A percentile compares a stretch with the other conserved stretches of the same genome.
Evolutionary conservation across 2,329 filamentous ascomycete genomes (phyloP).

Genomic region (Sporothrix inflata): DNA sequence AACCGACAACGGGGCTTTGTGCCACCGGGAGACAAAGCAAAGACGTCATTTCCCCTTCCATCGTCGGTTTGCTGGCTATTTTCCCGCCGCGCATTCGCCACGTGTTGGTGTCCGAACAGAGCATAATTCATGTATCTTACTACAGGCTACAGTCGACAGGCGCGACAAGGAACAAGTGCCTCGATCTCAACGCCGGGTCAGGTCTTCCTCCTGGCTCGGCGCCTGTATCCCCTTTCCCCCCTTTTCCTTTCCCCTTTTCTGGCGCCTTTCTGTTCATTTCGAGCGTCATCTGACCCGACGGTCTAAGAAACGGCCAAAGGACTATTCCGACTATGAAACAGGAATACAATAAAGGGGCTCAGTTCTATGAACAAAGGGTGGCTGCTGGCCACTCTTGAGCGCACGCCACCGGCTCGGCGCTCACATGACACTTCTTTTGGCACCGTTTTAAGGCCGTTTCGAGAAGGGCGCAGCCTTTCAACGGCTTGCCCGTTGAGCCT

Average conservation of each 20-base stretch:
- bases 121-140: neutral
- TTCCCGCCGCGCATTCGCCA: neutral
- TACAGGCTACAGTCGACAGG: no score
- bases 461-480: neutral
- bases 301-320: constrained; percentile 1
- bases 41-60: constrained; percentile 7
- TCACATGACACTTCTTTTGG: neutral
- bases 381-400: neutral
- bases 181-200: neutral
- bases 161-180: no score
- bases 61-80: neutral
- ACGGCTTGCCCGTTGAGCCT: neutral
- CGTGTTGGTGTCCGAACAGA: constrained; percentile 4
- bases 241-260: neutral
- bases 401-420: neutral
- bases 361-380: constrained; percentile 1
- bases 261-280: neutral
- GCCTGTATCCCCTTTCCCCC: neutral
- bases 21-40: neutral
- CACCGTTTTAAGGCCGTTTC: constrained; percentile 6
- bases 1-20: neutral
- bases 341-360: neutral
- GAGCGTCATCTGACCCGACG: constrained; percentile 11
- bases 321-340: neutral
- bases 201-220: neutral